Evolutionary conservation across 202 grass and related monocot genomes (phyloP), one percentile per base, ranked within the genome.

Genomic region (Dendrocalamus latiflorus): DNA sequence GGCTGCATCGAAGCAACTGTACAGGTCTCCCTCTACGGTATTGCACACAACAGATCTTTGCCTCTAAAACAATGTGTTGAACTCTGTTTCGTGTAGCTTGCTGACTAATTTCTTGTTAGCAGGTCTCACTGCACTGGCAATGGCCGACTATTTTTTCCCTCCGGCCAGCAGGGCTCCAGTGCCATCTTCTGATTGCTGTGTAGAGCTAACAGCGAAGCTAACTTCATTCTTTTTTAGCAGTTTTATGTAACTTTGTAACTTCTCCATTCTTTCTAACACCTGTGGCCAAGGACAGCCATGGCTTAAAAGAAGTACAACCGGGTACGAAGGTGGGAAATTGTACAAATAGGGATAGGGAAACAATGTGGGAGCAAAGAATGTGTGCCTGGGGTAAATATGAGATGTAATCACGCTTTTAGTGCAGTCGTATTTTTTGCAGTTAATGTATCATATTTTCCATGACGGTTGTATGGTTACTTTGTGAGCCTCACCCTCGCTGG

Each of bases 201-300:
- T 79, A 86, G 88, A 75, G 62, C 84, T 86, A 83, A 86, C 44
- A 6, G 25, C 21, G 43, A 86, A 21, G 53, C 61, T 90, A 83
- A 90, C 44, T 25, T 67, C 49, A 88, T 88, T 91, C 71, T 91
- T 87, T 92, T n/a, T 50, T 71, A 78, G 65, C n/a, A 12, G 74
- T 80, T 86, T 81, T 81, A 65, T 78, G 57, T 61, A 38, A 58
- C 50, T 68, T 72, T 12, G n/a, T n/a, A n/a, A n/a, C n/a, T n/a
- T n/a, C n/a, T 77, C 45, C 26, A 86, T 89, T 85, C 80, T 91
- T 88, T 91, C 65, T 89, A 85, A 82, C 83, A 82, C 80, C 71
- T 36, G 70, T 70, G 65, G 62, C 83, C 79, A 87, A 91, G 84
- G 68, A 83, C 72, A 87, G 86, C 76, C 65, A 65, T 72, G 74